Base-by-base conservation (phyloP, 805 yeast genomes). In the Schizosaccharomyces japonicus region DNA sequence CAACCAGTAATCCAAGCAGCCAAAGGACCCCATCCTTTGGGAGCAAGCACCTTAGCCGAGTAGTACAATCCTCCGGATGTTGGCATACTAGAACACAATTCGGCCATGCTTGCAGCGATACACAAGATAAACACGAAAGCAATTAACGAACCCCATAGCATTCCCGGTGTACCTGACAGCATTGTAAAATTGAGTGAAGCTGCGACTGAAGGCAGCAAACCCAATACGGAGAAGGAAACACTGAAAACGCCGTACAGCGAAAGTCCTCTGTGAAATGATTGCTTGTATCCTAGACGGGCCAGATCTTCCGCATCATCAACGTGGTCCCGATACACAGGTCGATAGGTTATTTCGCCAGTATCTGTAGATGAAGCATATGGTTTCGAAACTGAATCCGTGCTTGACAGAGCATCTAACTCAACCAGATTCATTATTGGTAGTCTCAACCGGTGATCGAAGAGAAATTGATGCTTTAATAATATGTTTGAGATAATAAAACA, bases 41-140 rank as follows among this genome's bases (percentile, higher is more conserved):
- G 80, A 2, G 79, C 70, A 51, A 75, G 61, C 54, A 73, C 53
- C 15, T 73, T 67, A 2, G 76, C 75, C 47, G 81, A 79, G 54
- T 76, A 76, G 44, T 78, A 78, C 3, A 78, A 66, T 42, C 81
- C 81, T 21, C 78, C 71, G 13, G 76, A 65, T 3, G 78, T 75
- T 33, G 81, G 81, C 63, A 73, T 72, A 5, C 78, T 73, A 25
- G 73, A 66, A 4, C 78, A 69, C 27, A 76, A 64, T 55, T 76
- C 81, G 0, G 79, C 78, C 70, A 76, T 65, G 17, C 76, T 68
- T 34, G 66, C 60, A 7, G 78, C 78, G 44, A 76, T 78, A 3
- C 68, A 64, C 45, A 69, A 63, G 48, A 76, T 67, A 29, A 76
- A 72, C 15, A 66, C 49, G 61, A 72, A 64, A 31, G 76, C 76